phyloP scores from a whole-genome alignment of 1,139 yeast species.

The Candida frijolesensis region DNA sequence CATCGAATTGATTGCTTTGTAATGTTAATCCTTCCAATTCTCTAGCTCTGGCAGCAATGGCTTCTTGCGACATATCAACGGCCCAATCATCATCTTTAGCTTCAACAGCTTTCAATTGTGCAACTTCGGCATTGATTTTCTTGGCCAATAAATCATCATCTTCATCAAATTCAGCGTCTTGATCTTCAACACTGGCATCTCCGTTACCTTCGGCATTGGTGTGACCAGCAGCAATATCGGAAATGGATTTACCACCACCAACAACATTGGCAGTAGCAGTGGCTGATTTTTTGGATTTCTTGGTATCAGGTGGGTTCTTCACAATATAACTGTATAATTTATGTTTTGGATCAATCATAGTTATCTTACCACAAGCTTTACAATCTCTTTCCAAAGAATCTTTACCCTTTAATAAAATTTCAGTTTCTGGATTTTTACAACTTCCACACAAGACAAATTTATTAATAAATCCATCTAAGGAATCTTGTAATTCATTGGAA shows the following conservation, averaged over 20 bases:
- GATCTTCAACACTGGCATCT: constrained; percentile 26
- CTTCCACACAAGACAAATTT: constrained; percentile 92
- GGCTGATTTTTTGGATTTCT: constrained; percentile 66
- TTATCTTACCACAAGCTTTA: constrained; percentile 96
- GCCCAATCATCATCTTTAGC: constrained; percentile 95
- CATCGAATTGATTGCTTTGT: constrained; percentile 54
- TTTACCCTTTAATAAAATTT: constrained; percentile 76
- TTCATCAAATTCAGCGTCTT: constrained; percentile 50
- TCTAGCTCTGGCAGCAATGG: constrained; percentile 89
- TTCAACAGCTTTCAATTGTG: constrained; percentile 64
- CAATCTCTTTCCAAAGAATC: constrained; percentile 87
- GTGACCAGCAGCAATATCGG: constrained; percentile 71
- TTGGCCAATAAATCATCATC: constrained; percentile 80
- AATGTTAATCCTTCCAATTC: constrained; percentile 70
- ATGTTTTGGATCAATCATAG: constrained; percentile 82
- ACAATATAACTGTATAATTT: constrained; percentile 83
- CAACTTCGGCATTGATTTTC: constrained; percentile 85
- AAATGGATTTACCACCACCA: constrained; percentile 82
- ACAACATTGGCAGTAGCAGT: constrained; percentile 91
- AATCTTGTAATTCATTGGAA: constrained; percentile 86
- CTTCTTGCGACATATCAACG: constrained; percentile 96
- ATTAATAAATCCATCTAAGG: constrained; percentile 89
- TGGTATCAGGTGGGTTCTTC: constrained; percentile 85
- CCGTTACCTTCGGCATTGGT: constrained; percentile 57
- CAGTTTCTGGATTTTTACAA: constrained; percentile 98